Evolutionary conservation across 2,329 filamentous ascomycete species (phyloP).

Genomic region (Sporothrix curviconia): DNA sequence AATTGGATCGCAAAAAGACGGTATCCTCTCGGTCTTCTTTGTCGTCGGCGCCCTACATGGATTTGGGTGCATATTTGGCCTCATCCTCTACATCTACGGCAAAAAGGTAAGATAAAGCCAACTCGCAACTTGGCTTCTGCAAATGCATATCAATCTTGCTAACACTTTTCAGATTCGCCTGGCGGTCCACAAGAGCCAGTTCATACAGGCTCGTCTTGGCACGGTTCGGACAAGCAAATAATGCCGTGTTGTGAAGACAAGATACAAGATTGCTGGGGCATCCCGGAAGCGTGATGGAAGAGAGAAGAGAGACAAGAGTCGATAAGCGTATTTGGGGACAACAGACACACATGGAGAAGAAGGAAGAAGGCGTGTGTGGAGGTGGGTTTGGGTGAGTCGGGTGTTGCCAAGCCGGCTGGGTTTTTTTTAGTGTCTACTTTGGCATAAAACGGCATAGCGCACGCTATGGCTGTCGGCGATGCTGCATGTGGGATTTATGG

Average conservation of each 20-base stretch:
- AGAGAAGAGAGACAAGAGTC: too few relatives aligned
- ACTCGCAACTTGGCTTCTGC: neutral
- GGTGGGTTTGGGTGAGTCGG: too few relatives aligned
- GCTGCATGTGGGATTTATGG: too few relatives aligned
- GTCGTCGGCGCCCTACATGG: neutral
- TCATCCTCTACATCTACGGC: constrained; percentile 11
- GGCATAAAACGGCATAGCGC: too few relatives aligned
- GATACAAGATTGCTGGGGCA: neutral
- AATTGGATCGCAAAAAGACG: constrained; percentile 10
- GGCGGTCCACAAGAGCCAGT: constrained; percentile 1
- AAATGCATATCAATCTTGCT: neutral
- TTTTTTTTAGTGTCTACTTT: too few relatives aligned
- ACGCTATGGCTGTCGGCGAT: too few relatives aligned
- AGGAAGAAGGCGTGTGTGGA: too few relatives aligned
- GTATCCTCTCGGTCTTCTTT: neutral
- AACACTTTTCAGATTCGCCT: constrained; percentile 1
- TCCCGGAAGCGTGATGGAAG: too few relatives aligned
- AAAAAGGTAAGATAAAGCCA: neutral
- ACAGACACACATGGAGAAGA: too few relatives aligned
- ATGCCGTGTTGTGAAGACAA: neutral
- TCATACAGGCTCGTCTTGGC: neutral
- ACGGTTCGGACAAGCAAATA: neutral
- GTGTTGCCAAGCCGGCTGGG: too few relatives aligned
- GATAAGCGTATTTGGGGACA: too few relatives aligned
- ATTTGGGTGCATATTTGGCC: neutral